phyloP scores from a whole-genome alignment of 352 stramenopile species.

The Phytophthora rubi region DNA sequence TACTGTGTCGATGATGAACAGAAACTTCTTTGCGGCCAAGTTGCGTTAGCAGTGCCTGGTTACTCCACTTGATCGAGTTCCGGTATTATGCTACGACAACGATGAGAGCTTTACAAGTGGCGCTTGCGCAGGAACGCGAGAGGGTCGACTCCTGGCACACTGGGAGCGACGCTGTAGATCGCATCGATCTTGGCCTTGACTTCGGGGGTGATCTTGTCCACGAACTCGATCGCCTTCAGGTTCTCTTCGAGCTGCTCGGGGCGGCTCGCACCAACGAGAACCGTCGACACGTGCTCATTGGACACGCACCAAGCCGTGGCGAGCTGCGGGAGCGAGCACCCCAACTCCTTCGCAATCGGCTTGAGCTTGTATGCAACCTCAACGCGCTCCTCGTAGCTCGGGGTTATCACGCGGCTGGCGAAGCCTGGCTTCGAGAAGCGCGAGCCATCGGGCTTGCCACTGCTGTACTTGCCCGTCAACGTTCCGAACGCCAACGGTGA shows the following conservation, averaged over 20 bases:
- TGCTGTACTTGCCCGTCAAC: conserved; percentile 14
- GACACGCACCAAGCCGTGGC: conserved; percentile 5
- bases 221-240: background rate
- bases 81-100: no score
- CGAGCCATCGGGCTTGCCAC: conserved; percentile 1
- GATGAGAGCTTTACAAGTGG: background rate
- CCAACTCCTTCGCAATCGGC: conserved; percentile 10
- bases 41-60: no score
- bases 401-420: background rate
- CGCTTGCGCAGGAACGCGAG: background rate
- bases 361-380: conserved; percentile 18
- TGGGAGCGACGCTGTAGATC: background rate
- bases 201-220: conserved; percentile 5
- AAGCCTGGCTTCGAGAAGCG: conserved; percentile 8
- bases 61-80: no score
- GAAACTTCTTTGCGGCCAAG: no score
- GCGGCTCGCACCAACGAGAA: conserved; percentile 5
- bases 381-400: conserved; percentile 8
- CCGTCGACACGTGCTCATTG: conserved; percentile 9
- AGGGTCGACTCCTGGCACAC: background rate
- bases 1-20: no score
- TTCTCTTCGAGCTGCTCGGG: conserved; percentile 9
- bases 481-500: conserved; percentile 13
- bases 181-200: conserved; percentile 7
- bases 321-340: conserved; percentile 1